phyloP scores from a whole-genome alignment of 2,329 filamentous ascomycete species.

The Corniculantispora saksenae region DNA sequence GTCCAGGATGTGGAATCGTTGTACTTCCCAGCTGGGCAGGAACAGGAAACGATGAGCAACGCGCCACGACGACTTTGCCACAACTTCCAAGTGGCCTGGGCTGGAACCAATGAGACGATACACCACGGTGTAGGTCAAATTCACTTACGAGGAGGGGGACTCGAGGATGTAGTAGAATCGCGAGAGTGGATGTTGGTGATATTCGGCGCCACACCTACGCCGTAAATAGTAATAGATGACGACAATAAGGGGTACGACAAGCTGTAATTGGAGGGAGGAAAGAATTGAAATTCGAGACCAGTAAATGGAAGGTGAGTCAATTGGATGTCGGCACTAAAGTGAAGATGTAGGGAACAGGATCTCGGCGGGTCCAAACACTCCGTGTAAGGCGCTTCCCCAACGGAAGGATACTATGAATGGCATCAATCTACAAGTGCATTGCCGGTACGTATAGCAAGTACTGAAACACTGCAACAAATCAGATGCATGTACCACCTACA shows the following conservation, averaged over 20 bases:
- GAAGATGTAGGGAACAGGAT: constrained; percentile 12
- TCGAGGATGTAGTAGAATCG: background rate
- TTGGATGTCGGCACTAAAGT: background rate
- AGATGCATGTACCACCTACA: constrained; percentile 6
- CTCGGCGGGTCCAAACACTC: background rate
- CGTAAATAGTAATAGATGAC: constrained; percentile 3
- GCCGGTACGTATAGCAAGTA: background rate
- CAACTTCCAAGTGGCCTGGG: background rate
- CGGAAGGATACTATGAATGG: background rate
- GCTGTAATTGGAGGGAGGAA: background rate
- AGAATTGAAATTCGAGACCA: background rate
- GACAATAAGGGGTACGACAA: background rate
- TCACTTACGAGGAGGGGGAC: background rate
- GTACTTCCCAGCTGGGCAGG: background rate
- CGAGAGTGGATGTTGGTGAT: constrained; percentile 4
- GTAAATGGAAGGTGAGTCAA: constrained; percentile 10
- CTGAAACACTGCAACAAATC: background rate
- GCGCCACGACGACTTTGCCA: constrained; percentile 15
- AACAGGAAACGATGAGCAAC: background rate
- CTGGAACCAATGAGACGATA: background rate
- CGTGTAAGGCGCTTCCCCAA: background rate
- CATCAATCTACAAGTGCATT: constrained; percentile 7
- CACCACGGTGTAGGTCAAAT: background rate
- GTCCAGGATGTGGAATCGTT: background rate
- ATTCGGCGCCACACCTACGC: background rate